Evolutionary conservation across 208 protist genomes (phyloP).

Genomic region (Wallacemonas collosoma): DNA sequence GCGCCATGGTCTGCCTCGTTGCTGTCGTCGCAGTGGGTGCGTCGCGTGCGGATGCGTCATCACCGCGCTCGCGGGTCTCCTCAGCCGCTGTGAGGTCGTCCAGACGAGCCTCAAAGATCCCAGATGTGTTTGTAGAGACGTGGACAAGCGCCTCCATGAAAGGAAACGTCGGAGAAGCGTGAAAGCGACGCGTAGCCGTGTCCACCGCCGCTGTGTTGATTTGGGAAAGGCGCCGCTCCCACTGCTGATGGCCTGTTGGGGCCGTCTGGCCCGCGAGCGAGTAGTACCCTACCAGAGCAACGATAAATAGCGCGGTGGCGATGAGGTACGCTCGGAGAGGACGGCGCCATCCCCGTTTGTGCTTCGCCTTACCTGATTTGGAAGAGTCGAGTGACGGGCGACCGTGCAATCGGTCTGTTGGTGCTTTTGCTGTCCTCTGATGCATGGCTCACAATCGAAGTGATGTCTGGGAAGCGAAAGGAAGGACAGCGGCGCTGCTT

Average conservation of each 20-base stretch:
- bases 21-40: slow-evolving; percentile 6
- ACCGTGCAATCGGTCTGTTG: neutral
- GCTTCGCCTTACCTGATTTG: neutral
- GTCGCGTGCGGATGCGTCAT: neutral
- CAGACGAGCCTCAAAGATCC: slow-evolving; percentile 8
- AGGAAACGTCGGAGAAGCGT: neutral
- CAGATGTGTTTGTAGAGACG: slow-evolving; percentile 25
- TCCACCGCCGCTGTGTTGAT: neutral
- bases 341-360: neutral
- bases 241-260: slow-evolving; percentile 9
- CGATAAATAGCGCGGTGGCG: slow-evolving; percentile 14
- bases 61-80: slow-evolving; percentile 4
- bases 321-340: slow-evolving; percentile 19
- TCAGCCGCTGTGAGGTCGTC: slow-evolving; percentile 14
- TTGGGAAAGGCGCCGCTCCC: neutral
- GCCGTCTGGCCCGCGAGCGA: neutral
- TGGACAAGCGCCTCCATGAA: slow-evolving; percentile 18
- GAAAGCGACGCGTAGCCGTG: neutral
- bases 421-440: neutral
- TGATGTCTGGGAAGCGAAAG: too few species aligned
- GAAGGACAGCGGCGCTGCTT: too few species aligned
- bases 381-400: neutral
- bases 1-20: neutral
- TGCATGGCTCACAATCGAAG: too few species aligned
- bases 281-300: slow-evolving; percentile 15